phyloP scores from a whole-genome alignment of 2,329 filamentous ascomycete species.

The Akanthomyces uredinophilus region DNA sequence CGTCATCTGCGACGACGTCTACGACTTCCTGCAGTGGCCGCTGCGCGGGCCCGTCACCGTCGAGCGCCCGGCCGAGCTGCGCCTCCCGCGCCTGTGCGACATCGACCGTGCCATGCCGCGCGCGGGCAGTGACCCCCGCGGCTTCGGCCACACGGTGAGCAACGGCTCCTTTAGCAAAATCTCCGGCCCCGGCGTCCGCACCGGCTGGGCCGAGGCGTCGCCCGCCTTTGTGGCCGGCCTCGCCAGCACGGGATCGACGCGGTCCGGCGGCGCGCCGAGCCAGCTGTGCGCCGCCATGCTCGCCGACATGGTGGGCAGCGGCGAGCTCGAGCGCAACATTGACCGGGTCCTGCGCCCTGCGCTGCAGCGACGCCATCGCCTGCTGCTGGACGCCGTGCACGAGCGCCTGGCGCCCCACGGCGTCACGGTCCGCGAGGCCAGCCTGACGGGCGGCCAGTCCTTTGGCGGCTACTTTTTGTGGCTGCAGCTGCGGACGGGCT shows the following conservation, averaged over 20 bases:
- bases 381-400: conserved; percentile 55
- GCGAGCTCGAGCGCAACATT: conserved; percentile 42
- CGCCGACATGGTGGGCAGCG: conserved; percentile 40
- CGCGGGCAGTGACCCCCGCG: conserved; percentile 33
- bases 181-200: conserved; percentile 71
- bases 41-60: conserved; percentile 31
- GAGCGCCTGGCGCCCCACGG: conserved; percentile 58
- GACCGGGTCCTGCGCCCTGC: conserved; percentile 37
- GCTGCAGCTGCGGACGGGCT: conserved; percentile 55
- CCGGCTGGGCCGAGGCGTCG: conserved; percentile 81
- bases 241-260: conserved; percentile 47
- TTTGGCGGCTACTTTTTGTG: conserved; percentile 86
- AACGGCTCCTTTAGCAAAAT: conserved; percentile 93
- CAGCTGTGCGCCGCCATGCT: conserved; percentile 51
- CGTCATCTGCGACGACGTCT: conserved; percentile 87
- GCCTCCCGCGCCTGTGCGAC: conserved; percentile 73
- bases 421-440: conserved; percentile 38
- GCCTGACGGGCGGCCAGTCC: conserved; percentile 38
- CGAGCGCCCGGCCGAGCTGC: conserved; percentile 31
- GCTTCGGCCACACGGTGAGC: conserved; percentile 74
- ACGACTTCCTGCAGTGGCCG: conserved; percentile 85
- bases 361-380: conserved; percentile 39
- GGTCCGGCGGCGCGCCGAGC: conserved; percentile 53
- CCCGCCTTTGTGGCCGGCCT: conserved; percentile 47
- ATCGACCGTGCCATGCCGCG: conserved; percentile 66